phyloP scores from a whole-genome alignment of 192 early-diverging fungal genomes.

The Phlyctochytrium bullatum region DNA sequence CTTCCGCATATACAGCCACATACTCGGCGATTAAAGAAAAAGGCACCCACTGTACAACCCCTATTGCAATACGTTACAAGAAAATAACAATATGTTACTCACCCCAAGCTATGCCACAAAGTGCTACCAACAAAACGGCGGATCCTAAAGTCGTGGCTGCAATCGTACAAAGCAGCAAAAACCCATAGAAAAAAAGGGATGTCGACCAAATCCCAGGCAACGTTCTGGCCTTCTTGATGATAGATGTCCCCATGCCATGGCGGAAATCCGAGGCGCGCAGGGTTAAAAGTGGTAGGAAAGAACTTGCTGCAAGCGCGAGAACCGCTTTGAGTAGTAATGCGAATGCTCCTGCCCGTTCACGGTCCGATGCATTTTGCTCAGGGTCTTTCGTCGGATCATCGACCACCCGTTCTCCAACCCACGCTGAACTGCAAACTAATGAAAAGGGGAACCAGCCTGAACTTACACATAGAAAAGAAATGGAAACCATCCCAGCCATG shows the following conservation, averaged over 20 bases:
- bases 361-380: conserved; percentile 21
- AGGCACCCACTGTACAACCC: conserved; percentile 88
- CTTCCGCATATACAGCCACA: conserved; percentile 27
- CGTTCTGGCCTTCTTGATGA: neutral
- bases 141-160: conserved; percentile 51
- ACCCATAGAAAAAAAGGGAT: conserved; percentile 65
- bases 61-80: conserved; percentile 13
- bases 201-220: conserved; percentile 67
- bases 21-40: conserved; percentile 86
- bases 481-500: conserved; percentile 97
- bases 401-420: conserved; percentile 53
- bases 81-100: neutral
- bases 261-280: conserved; percentile 26
- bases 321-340: conserved; percentile 79
- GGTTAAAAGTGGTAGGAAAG: conserved; percentile 54
- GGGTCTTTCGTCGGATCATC: conserved; percentile 27
- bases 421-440: conserved; percentile 48
- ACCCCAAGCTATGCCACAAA: conserved; percentile 82
- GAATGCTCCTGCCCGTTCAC: conserved; percentile 78
- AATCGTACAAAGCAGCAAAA: conserved; percentile 66
- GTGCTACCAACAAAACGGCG: conserved; percentile 69
- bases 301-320: conserved; percentile 63
- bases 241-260: neutral
- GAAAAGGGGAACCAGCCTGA: neutral
- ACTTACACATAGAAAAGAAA: conserved; percentile 87